Base-by-base conservation (phyloP, 2,329 filamentous ascomycete genomes). In the Arachnomyces sp. region DNA sequence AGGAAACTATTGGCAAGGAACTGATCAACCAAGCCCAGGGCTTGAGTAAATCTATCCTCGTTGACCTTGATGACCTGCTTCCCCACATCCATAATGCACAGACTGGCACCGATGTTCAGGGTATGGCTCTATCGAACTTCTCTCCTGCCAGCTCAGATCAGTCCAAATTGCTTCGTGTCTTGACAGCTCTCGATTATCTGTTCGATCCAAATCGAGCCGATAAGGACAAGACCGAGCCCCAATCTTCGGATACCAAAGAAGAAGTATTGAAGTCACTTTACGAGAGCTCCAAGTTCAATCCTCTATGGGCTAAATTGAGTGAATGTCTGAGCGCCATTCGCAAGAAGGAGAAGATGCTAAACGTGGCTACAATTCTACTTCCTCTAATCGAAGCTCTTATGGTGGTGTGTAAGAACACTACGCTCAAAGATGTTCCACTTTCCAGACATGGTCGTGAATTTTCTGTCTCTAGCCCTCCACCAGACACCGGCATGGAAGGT, bases 321-420 rank as follows among this genome's bases (percentile, higher is more conserved):
- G 80, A 84, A 29, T 96, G 90, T 59, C 73, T 98, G 40, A 80
- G 78, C 42, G 84, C 86, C 7, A 95, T 98, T 52, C 84, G 87
- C 38, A 79, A 93, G 62, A 85, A 89, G 42, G 89, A 94, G 59
- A 93, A 87, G 59, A 92, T 96, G 82, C 79, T 96, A 56, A 95
- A 94, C 55, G 89, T 98, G 42, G 93, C 92, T 21, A 96, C 90
- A 1, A 96, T 96, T 48, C 74, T 98, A 17, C 72, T 96, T 28
- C 92, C 92, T 21, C 71, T 98, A 21, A 95, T 98, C 45, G 92
- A 98, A 63, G 87, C 89, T 4, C 72, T 98, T 46, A 98, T 98
- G 92, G 92, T 98, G 39, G 89, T 98, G 18, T 98, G 93, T 75
- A 98, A 96, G 72, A 96, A 96, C 62, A 95, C 88, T 7, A 84